Evolutionary conservation across 306 rosid genomes (phyloP).

Genomic region (Inga leiocalycina): DNA sequence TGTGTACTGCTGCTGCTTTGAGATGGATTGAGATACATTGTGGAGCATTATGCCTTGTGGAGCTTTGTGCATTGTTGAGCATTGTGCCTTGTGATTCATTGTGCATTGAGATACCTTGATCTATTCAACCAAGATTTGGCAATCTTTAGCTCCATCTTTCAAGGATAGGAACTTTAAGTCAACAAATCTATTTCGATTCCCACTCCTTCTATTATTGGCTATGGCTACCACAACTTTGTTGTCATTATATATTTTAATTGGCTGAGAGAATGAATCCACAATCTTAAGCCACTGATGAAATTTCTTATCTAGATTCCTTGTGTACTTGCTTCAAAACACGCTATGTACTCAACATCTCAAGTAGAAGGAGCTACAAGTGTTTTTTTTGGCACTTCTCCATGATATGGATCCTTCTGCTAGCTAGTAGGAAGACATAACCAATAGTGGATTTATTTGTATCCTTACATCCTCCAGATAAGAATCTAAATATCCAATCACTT

Average conservation of each 20-base stretch:
- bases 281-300: not conserved
- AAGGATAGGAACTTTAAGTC: not conserved
- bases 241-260: not conserved
- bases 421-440: not conserved
- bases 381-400: not conserved
- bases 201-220: not conserved
- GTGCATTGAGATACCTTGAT: not conserved
- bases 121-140: not conserved
- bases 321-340: not conserved
- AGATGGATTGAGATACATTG: too few species aligned
- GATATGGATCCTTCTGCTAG: not conserved
- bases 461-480: not conserved
- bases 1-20: too few species aligned
- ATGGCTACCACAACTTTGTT: too few species aligned
- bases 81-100: too few species aligned
- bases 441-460: not conserved
- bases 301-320: not conserved
- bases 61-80: too few species aligned
- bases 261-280: not conserved
- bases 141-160: not conserved
- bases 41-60: too few species aligned
- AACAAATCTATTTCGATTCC: too few species aligned
- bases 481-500: not conserved
- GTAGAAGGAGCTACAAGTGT: not conserved
- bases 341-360: not conserved